Percentiles rank a stretch among this genome's conserved stretches.
These are phyloP conservation scores for Discostella stelligeroides DNA, from an alignment of 108 stramenopile genomes.

Conservation along the genomic window DNA sequence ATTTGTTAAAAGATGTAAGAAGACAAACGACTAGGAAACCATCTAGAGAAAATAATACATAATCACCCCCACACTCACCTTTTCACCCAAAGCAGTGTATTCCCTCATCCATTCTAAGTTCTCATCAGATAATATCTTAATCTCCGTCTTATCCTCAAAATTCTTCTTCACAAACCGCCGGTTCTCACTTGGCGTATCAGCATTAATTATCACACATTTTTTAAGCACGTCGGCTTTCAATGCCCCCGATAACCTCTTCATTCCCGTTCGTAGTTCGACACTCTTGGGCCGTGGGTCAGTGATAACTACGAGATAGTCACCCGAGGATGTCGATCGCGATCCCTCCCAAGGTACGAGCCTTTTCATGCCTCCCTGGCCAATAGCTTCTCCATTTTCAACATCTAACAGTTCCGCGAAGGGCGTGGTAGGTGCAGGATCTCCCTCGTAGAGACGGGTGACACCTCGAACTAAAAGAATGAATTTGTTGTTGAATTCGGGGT, in stretches of 20 bases:
- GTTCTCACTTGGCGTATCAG: constrained; percentile 83
- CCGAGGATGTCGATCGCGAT: constrained; percentile 4
- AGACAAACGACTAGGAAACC: neutral
- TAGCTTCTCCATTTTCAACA: constrained; percentile 55
- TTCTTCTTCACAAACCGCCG: constrained; percentile 74
- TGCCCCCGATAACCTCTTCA: constrained; percentile 34
- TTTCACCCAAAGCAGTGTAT: constrained; percentile 78
- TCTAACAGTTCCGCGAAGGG: constrained; percentile 69
- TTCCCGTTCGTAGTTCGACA: constrained; percentile 58
- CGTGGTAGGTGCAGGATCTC: constrained; percentile 74
- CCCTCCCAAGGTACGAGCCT: constrained; percentile 68
- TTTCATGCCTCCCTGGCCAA: constrained; percentile 46
- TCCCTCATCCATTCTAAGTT: constrained; percentile 73
- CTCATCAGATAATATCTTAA: constrained; percentile 63
- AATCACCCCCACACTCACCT: constrained; percentile 26
- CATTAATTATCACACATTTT: constrained; percentile 68
- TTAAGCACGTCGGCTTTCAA: constrained; percentile 55
- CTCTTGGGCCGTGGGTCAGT: constrained; percentile 78
- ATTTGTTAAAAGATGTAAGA: neutral
- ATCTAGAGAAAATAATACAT: neutral
- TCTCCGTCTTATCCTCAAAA: constrained; percentile 14
- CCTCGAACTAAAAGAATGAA: constrained; percentile 32
- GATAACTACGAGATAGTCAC: constrained; percentile 66
- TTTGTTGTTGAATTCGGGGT: no score
- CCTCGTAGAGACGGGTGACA: constrained; percentile 71